phyloP scores from a whole-genome alignment of 768 basidiomycete species.

The Coprinopsis cinerea region DNA sequence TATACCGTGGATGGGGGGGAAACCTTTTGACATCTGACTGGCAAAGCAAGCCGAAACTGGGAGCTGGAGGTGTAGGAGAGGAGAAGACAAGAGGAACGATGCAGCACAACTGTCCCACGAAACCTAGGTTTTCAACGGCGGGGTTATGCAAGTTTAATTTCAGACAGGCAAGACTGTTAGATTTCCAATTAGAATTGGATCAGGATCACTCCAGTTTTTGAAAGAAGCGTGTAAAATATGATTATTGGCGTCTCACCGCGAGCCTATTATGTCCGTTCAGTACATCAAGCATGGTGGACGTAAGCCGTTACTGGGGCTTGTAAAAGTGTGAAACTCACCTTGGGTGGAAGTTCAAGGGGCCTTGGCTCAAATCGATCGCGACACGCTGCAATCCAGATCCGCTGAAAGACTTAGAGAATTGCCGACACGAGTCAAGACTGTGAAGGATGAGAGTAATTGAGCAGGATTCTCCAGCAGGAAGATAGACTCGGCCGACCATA shows the following conservation, averaged over 20 bases:
- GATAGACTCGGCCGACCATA: not conserved
- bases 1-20: conserved; percentile 50
- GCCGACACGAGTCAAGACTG: not conserved
- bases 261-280: not conserved
- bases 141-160: not conserved
- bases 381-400: not conserved
- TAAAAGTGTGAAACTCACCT: not conserved
- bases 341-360: not conserved
- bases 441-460: not conserved
- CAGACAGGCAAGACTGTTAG: not conserved
- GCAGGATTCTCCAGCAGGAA: not conserved
- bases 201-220: not conserved
- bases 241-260: not conserved
- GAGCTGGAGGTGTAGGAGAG: not conserved
- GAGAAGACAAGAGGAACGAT: not conserved
- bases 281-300: not conserved
- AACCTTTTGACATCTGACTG: conserved; percentile 18
- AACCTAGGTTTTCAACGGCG: not conserved
- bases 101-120: not conserved
- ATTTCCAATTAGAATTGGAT: not conserved
- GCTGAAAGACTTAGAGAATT: not conserved
- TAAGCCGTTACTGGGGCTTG: not conserved
- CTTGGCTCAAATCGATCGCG: not conserved
- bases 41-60: not conserved
- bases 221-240: not conserved